Percentiles rank a stretch among this genome's conserved stretches.
These are phyloP conservation scores for Clonostachys rhizophaga DNA, from an alignment of 2,329 filamentous ascomycete genomes.

Conservation along the genomic window DNA sequence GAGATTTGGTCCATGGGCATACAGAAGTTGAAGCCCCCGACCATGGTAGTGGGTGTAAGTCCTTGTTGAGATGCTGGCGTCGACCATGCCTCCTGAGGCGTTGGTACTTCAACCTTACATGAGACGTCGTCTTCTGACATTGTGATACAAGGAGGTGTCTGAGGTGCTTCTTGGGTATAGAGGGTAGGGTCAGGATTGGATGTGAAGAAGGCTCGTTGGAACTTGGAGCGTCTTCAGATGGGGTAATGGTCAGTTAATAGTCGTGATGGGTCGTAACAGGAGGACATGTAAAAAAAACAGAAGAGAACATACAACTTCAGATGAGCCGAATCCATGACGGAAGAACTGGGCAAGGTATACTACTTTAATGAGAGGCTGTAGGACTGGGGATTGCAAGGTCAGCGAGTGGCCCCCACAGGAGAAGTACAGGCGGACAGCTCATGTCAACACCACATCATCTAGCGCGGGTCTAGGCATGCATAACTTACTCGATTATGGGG, in stretches of 20 bases:
- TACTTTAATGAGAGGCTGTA: background rate
- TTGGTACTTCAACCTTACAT: background rate
- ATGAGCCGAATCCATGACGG: slow-evolving; percentile 1
- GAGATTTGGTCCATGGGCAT: background rate
- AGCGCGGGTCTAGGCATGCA: background rate
- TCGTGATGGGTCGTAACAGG: background rate
- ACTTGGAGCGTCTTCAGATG: slow-evolving; percentile 3
- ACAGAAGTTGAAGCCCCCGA: background rate
- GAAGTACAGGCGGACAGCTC: background rate
- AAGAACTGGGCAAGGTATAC: no score
- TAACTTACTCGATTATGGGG: background rate
- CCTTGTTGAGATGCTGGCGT: slow-evolving; percentile 1
- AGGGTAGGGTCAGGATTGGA: background rate
- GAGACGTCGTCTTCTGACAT: slow-evolving; percentile 1
- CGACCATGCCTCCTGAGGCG: background rate
- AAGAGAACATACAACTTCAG: slow-evolving; percentile 1
- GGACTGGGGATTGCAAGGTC: background rate
- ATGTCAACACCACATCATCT: background rate
- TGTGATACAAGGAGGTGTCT: slow-evolving; percentile 1
- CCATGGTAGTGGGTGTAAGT: background rate
- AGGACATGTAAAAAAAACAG: background rate
- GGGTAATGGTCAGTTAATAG: background rate
- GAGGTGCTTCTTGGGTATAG: slow-evolving; percentile 2
- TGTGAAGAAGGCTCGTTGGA: slow-evolving; percentile 1
- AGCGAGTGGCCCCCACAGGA: background rate